phyloP scores from a whole-genome alignment of 2,329 filamentous ascomycete genomes.

The Trichoderma cornu-damae region DNA sequence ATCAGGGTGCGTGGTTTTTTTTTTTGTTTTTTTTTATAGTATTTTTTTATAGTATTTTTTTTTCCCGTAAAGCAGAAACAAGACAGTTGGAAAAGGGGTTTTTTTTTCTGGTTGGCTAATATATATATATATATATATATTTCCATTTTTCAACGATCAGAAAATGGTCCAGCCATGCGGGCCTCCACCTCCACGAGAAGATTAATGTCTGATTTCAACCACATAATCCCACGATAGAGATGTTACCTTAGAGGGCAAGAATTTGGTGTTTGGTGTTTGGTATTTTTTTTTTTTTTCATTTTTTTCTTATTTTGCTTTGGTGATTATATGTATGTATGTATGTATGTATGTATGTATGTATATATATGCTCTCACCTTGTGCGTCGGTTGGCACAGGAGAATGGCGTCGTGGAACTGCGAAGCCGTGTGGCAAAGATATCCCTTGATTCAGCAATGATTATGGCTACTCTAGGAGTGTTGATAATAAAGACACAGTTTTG shows the following conservation, averaged over 20 bases:
- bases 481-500: not conserved
- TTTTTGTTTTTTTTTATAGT: not conserved
- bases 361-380: not conserved
- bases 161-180: constrained; percentile 64
- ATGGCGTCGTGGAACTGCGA: not conserved
- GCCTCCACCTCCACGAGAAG: constrained; percentile 53
- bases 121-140: no score
- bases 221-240: not conserved
- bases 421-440: constrained; percentile 8
- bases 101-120: constrained; percentile 19
- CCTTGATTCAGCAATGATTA: not conserved
- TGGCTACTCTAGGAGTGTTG: no score
- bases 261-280: no score
- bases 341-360: not conserved
- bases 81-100: not conserved
- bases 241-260: not conserved
- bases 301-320: not conserved
- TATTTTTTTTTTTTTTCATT: no score
- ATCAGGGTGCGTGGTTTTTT: constrained; percentile 66
- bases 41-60: constrained; percentile 9
- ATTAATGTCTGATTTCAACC: constrained; percentile 31
- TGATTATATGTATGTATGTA: not conserved
- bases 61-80: no score
- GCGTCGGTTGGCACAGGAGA: not conserved
- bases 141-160: constrained; percentile 31